These are phyloP conservation scores for Kwoniella shivajii DNA, from an alignment of 1,284 basidiomycete genomes.

Conservation along the genomic window DNA sequence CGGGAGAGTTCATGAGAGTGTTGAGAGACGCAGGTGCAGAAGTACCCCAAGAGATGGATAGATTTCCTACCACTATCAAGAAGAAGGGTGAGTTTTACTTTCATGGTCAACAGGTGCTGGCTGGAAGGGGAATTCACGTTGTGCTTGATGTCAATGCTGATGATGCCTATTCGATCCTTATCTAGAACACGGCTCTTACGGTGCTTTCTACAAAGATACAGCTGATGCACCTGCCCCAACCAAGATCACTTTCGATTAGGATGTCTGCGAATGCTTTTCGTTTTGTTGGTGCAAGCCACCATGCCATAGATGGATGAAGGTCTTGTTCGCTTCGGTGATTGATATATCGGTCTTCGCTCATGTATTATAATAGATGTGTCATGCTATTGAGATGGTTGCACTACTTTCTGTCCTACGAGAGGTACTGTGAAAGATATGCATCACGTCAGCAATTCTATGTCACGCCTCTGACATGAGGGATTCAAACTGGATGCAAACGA, in stretches of 20 bases:
- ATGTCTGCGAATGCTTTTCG: too few relatives aligned
- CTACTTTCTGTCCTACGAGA: too few relatives aligned
- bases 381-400: too few relatives aligned
- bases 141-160: not conserved
- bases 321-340: too few relatives aligned
- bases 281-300: too few relatives aligned
- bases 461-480: too few relatives aligned
- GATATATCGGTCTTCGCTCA: too few relatives aligned
- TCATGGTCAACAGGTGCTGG: not conserved
- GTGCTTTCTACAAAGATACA: constrained; percentile 79
- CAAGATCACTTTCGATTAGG: constrained; percentile 77
- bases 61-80: constrained; percentile 96
- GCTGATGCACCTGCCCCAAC: constrained; percentile 74
- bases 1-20: constrained; percentile 91
- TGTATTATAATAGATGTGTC: too few relatives aligned
- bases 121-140: not conserved
- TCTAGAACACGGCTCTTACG: constrained; percentile 53
- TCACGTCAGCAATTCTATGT: too few relatives aligned
- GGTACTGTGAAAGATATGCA: too few relatives aligned
- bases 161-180: not conserved
- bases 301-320: too few relatives aligned
- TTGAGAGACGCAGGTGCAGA: constrained; percentile 80
- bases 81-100: constrained; percentile 67
- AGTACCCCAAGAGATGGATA: constrained; percentile 72
- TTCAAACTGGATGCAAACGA: too few relatives aligned